Evolutionary conservation across 805 yeast genomes (phyloP), one percentile per base, ranked within the genome.

Genomic region (Wickerhamiella sergipiensis): DNA sequence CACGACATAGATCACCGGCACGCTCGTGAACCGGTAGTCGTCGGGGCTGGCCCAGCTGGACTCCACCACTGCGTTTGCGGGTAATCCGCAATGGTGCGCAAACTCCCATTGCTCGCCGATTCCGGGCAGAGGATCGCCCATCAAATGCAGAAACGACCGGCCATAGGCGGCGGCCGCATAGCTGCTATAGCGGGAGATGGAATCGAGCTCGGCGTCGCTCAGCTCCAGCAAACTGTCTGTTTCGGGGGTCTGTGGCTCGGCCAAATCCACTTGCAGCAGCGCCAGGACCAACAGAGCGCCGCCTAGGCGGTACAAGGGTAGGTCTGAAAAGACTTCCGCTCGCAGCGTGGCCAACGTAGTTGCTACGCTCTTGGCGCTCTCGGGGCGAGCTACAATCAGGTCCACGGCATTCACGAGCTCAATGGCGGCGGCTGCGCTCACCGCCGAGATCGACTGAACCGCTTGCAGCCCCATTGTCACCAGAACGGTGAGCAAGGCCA

Each of bases 1-100:
- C 3, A 64, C 58, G 46, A 62, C 64, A 46, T 62, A 63, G 8
- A 62, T 60, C 29, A 64, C 58, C 12, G 67, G 66, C 31, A 62
- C 63, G 4, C 62, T 64, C n/a, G 48, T 52, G 45, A 57, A 61
- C 6, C 57, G 57, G 4, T 52, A 45, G 9, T 18, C 48, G 12
- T 50, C 53, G 15, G 50, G 38, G 43, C 63, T 67, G 1, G 59
- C 52, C 43, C 58, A 64, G 39, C 65, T 60, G n/a, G 66, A 61
- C 12, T 63, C 55, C n/a, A 64, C 44, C 24, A 64, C 60, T 47
- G 61, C 60, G 10, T 62, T 62, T 15, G 63, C 51, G 5, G 58
- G 56, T 13, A 65, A 50, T 4, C 63, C 55, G 12, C 66, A 55
- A 46, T 64, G 68, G 38, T 54, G 55, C 8, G 67, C 63, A 51